A percentile compares a stretch with the other conserved stretches of the same genome.
Evolutionary conservation across 352 stramenopile genomes (phyloP).

Genomic region (Phytophthora pisi): DNA sequence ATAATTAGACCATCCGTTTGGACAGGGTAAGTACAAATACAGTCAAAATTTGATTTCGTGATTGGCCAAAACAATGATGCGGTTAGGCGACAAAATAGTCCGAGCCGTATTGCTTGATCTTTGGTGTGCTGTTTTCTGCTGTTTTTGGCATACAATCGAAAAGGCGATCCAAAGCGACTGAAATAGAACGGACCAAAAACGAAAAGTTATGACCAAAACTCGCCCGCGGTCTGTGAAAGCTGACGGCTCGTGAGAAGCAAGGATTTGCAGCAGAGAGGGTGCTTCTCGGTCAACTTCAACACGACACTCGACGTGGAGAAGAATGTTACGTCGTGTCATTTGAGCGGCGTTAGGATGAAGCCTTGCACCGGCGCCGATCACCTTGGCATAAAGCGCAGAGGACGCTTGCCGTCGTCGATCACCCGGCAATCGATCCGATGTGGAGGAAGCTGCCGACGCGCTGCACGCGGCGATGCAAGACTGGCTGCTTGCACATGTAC

Average conservation of each 20-base stretch:
- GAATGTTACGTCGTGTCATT: not conserved
- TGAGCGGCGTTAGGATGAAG: not conserved
- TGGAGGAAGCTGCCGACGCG: constrained; percentile 10
- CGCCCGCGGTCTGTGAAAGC: too few species aligned
- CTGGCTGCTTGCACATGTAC: constrained; percentile 1
- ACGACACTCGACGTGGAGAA: not conserved
- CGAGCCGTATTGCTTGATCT: too few species aligned
- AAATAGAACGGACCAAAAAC: too few species aligned
- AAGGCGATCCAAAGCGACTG: too few species aligned
- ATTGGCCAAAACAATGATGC: too few species aligned
- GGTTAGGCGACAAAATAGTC: too few species aligned
- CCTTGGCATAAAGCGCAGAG: not conserved
- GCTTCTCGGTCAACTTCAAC: not conserved
- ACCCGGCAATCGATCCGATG: not conserved
- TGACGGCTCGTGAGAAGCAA: not conserved
- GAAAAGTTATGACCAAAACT: too few species aligned
- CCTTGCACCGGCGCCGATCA: not conserved
- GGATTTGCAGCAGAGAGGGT: constrained; percentile 1
- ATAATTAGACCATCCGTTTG: too few species aligned
- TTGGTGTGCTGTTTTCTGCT: too few species aligned
- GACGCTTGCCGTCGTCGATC: not conserved
- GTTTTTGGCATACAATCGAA: too few species aligned
- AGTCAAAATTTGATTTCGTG: too few species aligned
- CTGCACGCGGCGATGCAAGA: constrained; percentile 11
- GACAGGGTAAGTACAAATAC: too few species aligned